Base-by-base conservation (phyloP, 768 basidiomycete species). In the Russula griseocarnosa region DNA sequence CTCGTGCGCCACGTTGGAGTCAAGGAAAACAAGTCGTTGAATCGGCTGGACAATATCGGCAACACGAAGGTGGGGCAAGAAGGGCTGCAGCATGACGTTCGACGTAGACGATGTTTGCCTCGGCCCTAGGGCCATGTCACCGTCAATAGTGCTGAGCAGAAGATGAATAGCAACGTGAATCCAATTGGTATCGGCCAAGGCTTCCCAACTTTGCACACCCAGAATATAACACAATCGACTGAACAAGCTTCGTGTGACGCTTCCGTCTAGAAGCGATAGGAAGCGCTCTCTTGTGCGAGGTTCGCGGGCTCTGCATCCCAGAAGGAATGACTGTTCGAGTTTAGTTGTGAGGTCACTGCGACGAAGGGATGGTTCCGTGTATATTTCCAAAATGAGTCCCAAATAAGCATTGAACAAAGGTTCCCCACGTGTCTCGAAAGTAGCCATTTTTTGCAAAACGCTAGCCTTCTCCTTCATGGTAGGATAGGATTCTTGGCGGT, bases 391-490 rank as follows among this genome's bases (percentile, higher is more conserved):
- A 61, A 99, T 89, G 64, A 98, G 81, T 66, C 90, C 86, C 69
- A 98, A 80, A 73, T 93, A 98, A 47, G 87, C 83, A 51, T 86
- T 83, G 73, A 90, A 92, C 4, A 98, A 80, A 4, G 78, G 68
- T n/a, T 94, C 90, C 42, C 85, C 87, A 36, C 90, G 86, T 26
- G 79, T 79, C 75, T 98, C 94, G 70, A 86, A 94, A 11, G 82
- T 78, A 7, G 83, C 81, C 94, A 99, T 95, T 73, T 91, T 92
- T 71, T 90, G 86, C 65, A 99, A 74, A 36, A 98, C 76, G 32
- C 82, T 87, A 3, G 95, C 88, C 74, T 98, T 98, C 77, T 99
- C 97, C 75, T 97, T 98, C 83, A 91, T 87, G 0, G 90, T 90
- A 8, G 95, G 95, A 72, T 90, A 90, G 1, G 86, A 80, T 61